Conservation (phyloP, 1,284 basidiomycete species). For the Rhodotorula glutinis region DNA sequence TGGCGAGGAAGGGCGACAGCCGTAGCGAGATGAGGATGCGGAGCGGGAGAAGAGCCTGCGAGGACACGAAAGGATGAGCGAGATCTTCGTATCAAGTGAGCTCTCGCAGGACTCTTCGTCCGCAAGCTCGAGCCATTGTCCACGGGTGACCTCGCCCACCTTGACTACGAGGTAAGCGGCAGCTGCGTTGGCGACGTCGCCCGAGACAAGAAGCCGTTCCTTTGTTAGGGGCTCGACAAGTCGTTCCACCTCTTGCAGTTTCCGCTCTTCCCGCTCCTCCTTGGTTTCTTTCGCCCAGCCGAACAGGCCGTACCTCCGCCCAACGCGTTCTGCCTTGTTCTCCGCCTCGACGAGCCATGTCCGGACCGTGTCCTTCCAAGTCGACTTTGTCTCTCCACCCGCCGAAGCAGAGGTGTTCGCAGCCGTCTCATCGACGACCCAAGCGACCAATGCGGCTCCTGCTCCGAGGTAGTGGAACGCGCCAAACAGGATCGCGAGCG, state of each 20-base stretch:
- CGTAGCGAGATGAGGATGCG: slow-evolving; percentile 72
- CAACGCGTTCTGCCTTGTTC: slow-evolving; percentile 66
- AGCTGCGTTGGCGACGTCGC: slow-evolving; percentile 71
- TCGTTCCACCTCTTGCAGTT: slow-evolving; percentile 25
- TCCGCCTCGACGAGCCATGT: slow-evolving; percentile 72
- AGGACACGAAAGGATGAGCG: not conserved
- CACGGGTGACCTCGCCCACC: too few relatives aligned
- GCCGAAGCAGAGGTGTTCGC: not conserved
- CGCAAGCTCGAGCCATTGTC: too few relatives aligned
- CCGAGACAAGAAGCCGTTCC: slow-evolving; percentile 53
- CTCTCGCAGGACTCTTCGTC: too few relatives aligned
- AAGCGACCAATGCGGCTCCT: slow-evolving; percentile 64
- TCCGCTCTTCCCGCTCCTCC: slow-evolving; percentile 22
- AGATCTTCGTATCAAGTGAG: too few relatives aligned
- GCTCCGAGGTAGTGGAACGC: slow-evolving; percentile 65
- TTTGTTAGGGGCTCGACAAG: slow-evolving; percentile 37
- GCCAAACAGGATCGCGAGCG: slow-evolving; percentile 72
- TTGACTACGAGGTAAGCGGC: slow-evolving; percentile 82
- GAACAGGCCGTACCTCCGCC: slow-evolving; percentile 73
- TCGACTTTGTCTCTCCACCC: not conserved
- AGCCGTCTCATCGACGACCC: slow-evolving; percentile 38
- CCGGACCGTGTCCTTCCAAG: slow-evolving; percentile 48
- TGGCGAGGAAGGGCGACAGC: slow-evolving; percentile 69
- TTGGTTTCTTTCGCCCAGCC: slow-evolving; percentile 63
- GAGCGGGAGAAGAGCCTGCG: slow-evolving; percentile 69